Evolutionary conservation across 106 monocot genomes (phyloP), one percentile per base, ranked within the genome.

Genomic region (Allium sativum): DNA sequence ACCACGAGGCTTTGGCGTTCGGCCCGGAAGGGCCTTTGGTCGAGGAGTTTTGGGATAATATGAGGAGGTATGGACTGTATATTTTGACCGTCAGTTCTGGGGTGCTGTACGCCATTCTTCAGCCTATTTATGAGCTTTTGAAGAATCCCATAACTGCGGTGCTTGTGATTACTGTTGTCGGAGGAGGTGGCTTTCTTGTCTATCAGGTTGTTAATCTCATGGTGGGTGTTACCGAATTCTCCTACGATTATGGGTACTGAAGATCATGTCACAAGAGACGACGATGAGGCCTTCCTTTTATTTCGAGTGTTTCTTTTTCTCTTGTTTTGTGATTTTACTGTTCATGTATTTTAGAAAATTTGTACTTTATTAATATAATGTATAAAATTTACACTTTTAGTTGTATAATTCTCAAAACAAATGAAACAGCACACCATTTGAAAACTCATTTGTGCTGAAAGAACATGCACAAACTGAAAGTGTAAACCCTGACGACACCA

Each of bases 21-120:
- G 90, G 95, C 7, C 90, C 95, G 12, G 90, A 90, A 58, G 95
- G 94, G 14, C 94, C 94, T 7, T 52, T 95, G 70, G 70, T 83
- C 55, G 90, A 83, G 77, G 95, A 96, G 68, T 90, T 96, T 61
- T 96, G 95, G 95, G 95, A 96, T 57, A 96, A 96, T 67, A 59
- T 96, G 78, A 76, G 90, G 73, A 76, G 90, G 73, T 96, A 96
- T 62, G 90, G 74, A n/a, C 68, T 96, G 45, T 96, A 87, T 59
- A 19, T 58, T 10, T 47, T 96, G 43, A 96, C 95, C 13, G 95
- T 96, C 31, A 96, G 90, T 77, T 87, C 90, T 3, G 90, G 95
- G 16, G 83, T 67, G 17, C 58, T 78, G 45, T 96, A 84, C 77
- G 69, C 87, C 12, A 45, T 96, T 12, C 10, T 79, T 5, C 60